These are phyloP conservation scores for Chiua sp. DNA, from an alignment of 1,284 basidiomycete genomes.

Conservation along the genomic window DNA sequence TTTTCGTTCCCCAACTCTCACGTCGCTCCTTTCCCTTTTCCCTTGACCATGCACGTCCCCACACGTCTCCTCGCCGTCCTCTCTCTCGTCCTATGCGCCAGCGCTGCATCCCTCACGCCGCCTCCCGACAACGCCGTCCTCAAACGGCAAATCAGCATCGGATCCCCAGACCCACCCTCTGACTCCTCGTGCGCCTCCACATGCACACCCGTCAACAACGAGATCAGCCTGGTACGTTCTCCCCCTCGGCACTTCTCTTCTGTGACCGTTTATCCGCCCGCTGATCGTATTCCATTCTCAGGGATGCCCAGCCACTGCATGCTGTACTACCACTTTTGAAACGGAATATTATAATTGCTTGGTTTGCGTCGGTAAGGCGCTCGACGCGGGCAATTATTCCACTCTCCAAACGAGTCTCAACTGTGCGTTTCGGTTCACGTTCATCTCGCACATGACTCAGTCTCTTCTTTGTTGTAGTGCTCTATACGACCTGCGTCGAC, in stretches of 20 bases:
- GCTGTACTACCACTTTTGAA: conserved; percentile 43
- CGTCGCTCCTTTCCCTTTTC: not conserved
- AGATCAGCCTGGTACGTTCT: conserved; percentile 27
- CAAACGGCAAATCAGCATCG: conserved; percentile 22
- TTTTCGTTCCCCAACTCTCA: not conserved
- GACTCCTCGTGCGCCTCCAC: conserved; percentile 39
- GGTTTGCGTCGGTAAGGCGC: conserved; percentile 38
- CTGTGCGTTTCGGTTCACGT: conserved; percentile 19
- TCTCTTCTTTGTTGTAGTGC: conserved; percentile 21
- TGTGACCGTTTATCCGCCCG: too few species aligned
- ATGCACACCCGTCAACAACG: conserved; percentile 39
- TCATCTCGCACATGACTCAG: not conserved
- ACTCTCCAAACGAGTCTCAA: conserved; percentile 36
- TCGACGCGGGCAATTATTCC: conserved; percentile 34
- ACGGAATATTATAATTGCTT: conserved; percentile 42
- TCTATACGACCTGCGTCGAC: conserved; percentile 37
- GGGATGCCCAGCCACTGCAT: conserved; percentile 36
- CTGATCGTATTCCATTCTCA: conserved; percentile 8
- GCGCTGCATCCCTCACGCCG: not conserved
- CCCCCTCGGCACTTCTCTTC: too few species aligned
- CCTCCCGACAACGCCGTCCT: too few species aligned
- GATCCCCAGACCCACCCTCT: conserved; percentile 31
- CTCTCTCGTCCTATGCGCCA: conserved; percentile 5
- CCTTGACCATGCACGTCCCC: conserved; percentile 20
- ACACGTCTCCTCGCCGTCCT: conserved; percentile 1